A percentile compares a stretch with the other conserved stretches of the same genome.
Conservation (phyloP, 371 early-diverging fungal genomes). For the Globomyces sp. region DNA sequence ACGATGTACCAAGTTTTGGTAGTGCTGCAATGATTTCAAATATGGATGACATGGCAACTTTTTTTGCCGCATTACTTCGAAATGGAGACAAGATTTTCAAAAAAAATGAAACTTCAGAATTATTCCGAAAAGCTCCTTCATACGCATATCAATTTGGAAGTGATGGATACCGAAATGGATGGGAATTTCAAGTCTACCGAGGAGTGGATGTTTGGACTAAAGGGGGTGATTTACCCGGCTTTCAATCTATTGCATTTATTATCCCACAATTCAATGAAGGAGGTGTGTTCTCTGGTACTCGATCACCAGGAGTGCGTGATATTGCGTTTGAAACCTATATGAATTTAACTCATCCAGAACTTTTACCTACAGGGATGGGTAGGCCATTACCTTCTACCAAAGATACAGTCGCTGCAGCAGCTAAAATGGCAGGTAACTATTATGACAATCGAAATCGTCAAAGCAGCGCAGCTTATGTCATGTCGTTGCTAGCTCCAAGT, state of each 20-base stretch:
- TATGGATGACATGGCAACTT: neutral
- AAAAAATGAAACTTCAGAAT: neutral
- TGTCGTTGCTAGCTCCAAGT: no score
- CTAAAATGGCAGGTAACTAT: no score
- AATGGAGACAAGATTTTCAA: neutral
- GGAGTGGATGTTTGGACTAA: neutral
- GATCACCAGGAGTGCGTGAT: no score
- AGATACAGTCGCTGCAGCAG: no score
- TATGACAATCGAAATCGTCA: no score
- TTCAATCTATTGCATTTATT: neutral
- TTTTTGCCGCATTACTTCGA: neutral
- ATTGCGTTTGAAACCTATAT: no score
- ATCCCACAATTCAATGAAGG: neutral
- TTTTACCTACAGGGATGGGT: no score
- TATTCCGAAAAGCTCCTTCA: neutral
- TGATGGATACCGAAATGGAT: constrained; percentile 4
- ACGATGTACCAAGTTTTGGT: neutral
- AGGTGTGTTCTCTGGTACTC: neutral
- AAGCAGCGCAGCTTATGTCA: no score
- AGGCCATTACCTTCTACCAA: no score
- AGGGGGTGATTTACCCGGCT: neutral
- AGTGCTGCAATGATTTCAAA: neutral
- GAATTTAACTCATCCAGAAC: no score
- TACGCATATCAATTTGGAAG: neutral
- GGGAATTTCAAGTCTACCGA: constrained; percentile 1